Evolutionary conservation across 495 filamentous ascomycete species (phyloP).

Genomic region (Penicillium robsamsonii): DNA sequence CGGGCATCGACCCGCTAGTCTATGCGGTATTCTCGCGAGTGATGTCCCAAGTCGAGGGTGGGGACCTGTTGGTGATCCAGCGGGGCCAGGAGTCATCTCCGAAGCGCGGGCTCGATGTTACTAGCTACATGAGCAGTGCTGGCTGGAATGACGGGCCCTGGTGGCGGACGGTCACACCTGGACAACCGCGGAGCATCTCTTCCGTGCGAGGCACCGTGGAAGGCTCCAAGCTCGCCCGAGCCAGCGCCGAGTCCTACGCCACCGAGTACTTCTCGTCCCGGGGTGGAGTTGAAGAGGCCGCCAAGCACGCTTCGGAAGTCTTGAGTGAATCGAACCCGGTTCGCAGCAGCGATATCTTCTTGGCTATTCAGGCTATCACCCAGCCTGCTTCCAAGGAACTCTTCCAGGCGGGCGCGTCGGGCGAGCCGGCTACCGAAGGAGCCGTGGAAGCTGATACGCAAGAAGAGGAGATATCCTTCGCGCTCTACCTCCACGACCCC

Average conservation of each 20-base stretch:
- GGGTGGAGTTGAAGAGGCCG: conserved; percentile 78
- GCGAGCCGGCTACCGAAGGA: conserved; percentile 54
- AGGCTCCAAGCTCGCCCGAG: conserved; percentile 84
- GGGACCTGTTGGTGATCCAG: conserved; percentile 94
- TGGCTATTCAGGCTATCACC: conserved; percentile 83
- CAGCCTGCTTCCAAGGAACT: conserved; percentile 61
- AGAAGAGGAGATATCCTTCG: conserved; percentile 71
- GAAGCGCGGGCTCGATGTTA: conserved; percentile 57
- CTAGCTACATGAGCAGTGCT: conserved; percentile 53
- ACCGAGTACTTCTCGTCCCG: conserved; percentile 72
- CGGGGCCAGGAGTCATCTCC: conserved; percentile 80
- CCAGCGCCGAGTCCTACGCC: conserved; percentile 82
- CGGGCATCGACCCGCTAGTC: conserved; percentile 88
- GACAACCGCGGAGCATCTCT: conserved; percentile 70
- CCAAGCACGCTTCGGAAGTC: conserved; percentile 69
- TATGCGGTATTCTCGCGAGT: conserved; percentile 92
- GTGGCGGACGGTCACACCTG: conserved; percentile 73
- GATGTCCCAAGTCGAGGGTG: conserved; percentile 97
- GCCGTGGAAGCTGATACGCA: conserved; percentile 49
- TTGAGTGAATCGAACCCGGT: conserved; percentile 83
- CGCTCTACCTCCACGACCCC: conserved; percentile 89
- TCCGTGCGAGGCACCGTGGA: conserved; percentile 76
- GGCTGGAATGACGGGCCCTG: conserved; percentile 90
- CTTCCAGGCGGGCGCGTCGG: conserved; percentile 58
- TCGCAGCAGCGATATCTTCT: conserved; percentile 89